These are phyloP conservation scores for Mucor sp. DNA, from an alignment of 371 early-diverging fungal genomes.

Conservation along the genomic window DNA sequence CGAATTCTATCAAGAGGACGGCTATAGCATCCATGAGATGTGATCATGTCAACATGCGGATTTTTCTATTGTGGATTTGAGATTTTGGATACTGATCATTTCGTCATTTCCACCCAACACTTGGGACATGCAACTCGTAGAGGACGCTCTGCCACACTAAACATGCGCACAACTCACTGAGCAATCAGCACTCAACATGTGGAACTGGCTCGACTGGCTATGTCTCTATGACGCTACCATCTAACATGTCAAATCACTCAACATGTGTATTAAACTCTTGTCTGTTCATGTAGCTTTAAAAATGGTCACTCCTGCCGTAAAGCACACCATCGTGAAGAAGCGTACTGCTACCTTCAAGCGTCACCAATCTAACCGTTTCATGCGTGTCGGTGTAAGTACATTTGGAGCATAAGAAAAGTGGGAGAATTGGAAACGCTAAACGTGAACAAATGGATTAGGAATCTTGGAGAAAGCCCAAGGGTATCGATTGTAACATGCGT, in stretches of 20 bases:
- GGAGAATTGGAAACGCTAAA: background rate
- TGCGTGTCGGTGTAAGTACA: constrained; percentile 83
- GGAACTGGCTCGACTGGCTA: too few relatives aligned
- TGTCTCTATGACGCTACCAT: too few relatives aligned
- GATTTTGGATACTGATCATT: too few relatives aligned
- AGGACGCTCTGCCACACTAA: too few relatives aligned
- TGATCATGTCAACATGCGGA: too few relatives aligned
- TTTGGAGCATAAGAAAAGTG: background rate
- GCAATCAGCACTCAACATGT: too few relatives aligned
- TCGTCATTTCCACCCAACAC: too few relatives aligned
- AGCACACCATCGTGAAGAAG: constrained; percentile 98
- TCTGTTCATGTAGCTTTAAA: constrained; percentile 40
- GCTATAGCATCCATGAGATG: background rate
- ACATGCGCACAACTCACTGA: too few relatives aligned
- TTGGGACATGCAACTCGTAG: too few relatives aligned
- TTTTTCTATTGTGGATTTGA: too few relatives aligned
- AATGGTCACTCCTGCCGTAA: constrained; percentile 92
- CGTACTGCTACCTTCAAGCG: constrained; percentile 98
- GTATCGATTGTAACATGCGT: constrained; percentile 99
- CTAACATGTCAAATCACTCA: too few relatives aligned
- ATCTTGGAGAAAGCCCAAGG: constrained; percentile 99
- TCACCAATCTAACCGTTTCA: constrained; percentile 99
- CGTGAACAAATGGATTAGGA: constrained; percentile 49
- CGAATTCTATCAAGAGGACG: background rate
- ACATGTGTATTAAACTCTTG: too few relatives aligned